Conservation (phyloP, 2,329 filamentous ascomycete genomes). For the Paraconiothyrium sp. region DNA sequence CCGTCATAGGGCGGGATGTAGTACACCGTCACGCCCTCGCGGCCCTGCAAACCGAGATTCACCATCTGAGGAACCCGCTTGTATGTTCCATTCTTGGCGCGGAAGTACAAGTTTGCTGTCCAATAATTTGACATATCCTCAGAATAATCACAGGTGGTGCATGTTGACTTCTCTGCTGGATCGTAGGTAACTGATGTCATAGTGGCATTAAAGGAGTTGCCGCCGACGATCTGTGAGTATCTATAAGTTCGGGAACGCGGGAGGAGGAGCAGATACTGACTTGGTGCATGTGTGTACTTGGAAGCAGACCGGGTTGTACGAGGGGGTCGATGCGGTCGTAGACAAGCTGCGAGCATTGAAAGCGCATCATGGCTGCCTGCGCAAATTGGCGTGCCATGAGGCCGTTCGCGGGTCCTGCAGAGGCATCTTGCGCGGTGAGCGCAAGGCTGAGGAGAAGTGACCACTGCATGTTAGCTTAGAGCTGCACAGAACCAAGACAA, state of each 20-base stretch:
- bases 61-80: constrained; percentile 43
- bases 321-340: constrained; percentile 35
- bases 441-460: constrained; percentile 28
- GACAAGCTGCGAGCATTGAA: constrained; percentile 33
- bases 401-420: constrained; percentile 24
- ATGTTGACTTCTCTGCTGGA: constrained; percentile 35
- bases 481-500: background rate
- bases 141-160: constrained; percentile 43
- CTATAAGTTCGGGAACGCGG: constrained; percentile 17
- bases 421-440: constrained; percentile 29
- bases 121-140: constrained; percentile 46
- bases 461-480: constrained; percentile 29
- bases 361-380: constrained; percentile 38
- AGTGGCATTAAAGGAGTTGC: constrained; percentile 41
- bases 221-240: constrained; percentile 34
- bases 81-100: constrained; percentile 61
- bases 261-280: constrained; percentile 13
- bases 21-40: constrained; percentile 42
- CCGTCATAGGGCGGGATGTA: constrained; percentile 44
- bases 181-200: constrained; percentile 42
- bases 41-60: constrained; percentile 33
- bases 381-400: constrained; percentile 37
- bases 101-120: constrained; percentile 45
- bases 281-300: constrained; percentile 34
- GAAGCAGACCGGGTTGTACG: constrained; percentile 30